These are phyloP conservation scores for Marasmius sp. DNA, from an alignment of 1,284 basidiomycete species.

Conservation along the genomic window DNA sequence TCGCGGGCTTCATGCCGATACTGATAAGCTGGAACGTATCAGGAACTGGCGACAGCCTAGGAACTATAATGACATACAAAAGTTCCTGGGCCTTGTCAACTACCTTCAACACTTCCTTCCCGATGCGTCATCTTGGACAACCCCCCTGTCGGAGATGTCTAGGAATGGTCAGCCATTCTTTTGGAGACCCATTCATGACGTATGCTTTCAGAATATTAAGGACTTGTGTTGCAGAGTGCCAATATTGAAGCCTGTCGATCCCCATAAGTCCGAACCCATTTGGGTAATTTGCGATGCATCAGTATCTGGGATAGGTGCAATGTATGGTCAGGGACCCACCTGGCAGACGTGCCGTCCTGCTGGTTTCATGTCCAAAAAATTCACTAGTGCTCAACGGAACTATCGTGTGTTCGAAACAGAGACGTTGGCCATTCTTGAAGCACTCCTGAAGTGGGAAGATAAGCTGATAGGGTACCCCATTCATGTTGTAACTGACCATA, in stretches of 20 bases:
- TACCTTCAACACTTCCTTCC: not conserved
- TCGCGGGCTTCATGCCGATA: conserved; percentile 23
- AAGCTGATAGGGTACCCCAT: conserved; percentile 23
- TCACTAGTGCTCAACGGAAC: conserved; percentile 35
- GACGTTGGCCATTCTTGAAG: conserved; percentile 28
- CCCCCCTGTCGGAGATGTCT: no score
- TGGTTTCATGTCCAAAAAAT: conserved; percentile 41
- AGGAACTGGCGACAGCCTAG: not conserved
- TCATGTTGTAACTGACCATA: conserved; percentile 10
- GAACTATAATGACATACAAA: not conserved
- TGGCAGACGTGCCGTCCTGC: conserved; percentile 36
- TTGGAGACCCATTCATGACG: no score
- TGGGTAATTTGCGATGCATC: conserved; percentile 31
- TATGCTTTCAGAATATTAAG: not conserved
- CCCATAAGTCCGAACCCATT: not conserved
- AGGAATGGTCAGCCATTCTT: no score
- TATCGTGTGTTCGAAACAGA: conserved; percentile 36
- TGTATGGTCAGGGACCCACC: conserved; percentile 36
- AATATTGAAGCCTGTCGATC: not conserved
- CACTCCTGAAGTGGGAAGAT: conserved; percentile 29
- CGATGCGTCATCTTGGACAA: no score
- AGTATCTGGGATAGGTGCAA: conserved; percentile 32
- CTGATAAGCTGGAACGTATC: conserved; percentile 11
- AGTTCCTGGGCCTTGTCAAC: not conserved
- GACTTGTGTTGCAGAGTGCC: not conserved